Percentiles rank a stretch among this genome's conserved stretches.
phyloP scores from a whole-genome alignment of 2,329 filamentous ascomycete genomes.

The Colletotrichum gigasporum region DNA sequence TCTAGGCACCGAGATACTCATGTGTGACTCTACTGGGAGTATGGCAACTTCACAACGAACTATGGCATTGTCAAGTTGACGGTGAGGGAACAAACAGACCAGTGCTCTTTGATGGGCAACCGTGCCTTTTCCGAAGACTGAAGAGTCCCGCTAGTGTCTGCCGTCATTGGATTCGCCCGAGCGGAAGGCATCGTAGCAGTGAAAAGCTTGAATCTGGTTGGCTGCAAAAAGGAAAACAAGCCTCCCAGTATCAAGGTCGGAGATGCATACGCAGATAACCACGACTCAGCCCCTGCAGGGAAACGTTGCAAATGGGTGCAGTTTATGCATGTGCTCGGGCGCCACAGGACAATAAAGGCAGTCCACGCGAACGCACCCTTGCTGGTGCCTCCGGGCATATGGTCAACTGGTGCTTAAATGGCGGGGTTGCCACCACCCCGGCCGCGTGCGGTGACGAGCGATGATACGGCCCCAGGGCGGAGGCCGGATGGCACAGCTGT shows the following conservation, averaged over 20 bases:
- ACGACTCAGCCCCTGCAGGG: background rate
- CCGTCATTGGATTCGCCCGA: background rate
- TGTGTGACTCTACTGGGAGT: no score
- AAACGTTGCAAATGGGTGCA: background rate
- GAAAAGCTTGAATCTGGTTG: background rate
- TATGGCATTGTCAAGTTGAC: no score
- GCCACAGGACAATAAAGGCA: constrained; percentile 13
- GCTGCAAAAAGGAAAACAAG: background rate
- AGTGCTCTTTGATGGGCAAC: no score
- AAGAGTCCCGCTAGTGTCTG: background rate
- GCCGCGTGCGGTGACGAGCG: background rate
- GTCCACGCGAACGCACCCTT: background rate
- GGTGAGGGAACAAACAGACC: no score
- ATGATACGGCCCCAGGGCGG: background rate
- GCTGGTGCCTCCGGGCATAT: background rate
- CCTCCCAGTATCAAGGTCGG: background rate
- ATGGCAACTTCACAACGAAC: no score
- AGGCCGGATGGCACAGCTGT: background rate
- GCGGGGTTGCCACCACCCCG: background rate
- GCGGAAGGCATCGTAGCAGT: background rate
- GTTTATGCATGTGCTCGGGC: constrained; percentile 8
- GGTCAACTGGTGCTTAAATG: background rate
- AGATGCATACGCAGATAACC: background rate
- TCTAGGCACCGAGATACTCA: no score
- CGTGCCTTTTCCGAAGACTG: background rate